Evolutionary conservation across 1,284 basidiomycete species (phyloP).

Genomic region (Papiliotrema laurentii): DNA sequence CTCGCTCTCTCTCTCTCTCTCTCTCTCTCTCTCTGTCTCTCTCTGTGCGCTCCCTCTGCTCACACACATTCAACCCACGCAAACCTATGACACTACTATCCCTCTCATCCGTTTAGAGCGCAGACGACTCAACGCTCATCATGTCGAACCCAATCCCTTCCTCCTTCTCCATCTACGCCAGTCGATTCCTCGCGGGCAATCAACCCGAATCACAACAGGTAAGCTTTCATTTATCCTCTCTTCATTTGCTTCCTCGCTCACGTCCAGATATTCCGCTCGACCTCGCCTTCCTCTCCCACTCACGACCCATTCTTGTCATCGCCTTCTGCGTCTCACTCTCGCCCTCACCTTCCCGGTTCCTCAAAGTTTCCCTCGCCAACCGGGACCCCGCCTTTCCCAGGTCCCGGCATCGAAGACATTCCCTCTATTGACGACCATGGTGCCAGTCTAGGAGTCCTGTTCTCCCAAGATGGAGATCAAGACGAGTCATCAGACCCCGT

Average conservation of each 20-base stretch:
- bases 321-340: conserved; percentile 25
- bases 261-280: conserved; percentile 34
- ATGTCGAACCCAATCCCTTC: conserved; percentile 19
- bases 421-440: conserved; percentile 31
- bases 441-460: conserved; percentile 30
- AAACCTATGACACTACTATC: neutral
- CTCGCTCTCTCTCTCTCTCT: too few relatives aligned
- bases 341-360: conserved; percentile 29
- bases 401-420: conserved; percentile 36
- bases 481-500: neutral
- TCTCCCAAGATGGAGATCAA: conserved; percentile 13
- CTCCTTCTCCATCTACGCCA: conserved; percentile 39
- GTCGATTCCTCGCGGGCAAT: conserved; percentile 27
- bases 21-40: too few relatives aligned
- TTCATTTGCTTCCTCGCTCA: neutral
- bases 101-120: neutral
- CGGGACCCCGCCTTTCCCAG: conserved; percentile 39
- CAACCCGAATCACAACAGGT: conserved; percentile 29
- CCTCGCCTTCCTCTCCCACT: conserved; percentile 33
- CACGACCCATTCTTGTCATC: conserved; percentile 43
- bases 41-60: too few relatives aligned
- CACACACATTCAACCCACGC: too few relatives aligned
- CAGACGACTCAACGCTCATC: too few relatives aligned
- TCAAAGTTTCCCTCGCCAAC: conserved; percentile 22
- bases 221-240: neutral